Conservation (phyloP, 768 basidiomycete species). For the Lactarius deliciosus region DNA sequence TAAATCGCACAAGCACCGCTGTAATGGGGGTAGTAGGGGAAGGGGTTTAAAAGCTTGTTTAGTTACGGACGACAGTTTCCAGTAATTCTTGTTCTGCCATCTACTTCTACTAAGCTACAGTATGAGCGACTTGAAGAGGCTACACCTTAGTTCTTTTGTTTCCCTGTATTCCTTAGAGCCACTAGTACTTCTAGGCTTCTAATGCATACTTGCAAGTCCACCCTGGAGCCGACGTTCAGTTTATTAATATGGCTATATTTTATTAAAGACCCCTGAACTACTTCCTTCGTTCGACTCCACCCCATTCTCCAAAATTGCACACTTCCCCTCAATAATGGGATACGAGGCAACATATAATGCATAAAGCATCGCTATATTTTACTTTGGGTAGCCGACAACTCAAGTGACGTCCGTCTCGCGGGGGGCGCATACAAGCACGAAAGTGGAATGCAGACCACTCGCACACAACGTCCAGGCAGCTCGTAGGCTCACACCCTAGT, state of each 20-base stretch:
- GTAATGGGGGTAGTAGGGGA: slow-evolving; percentile 11
- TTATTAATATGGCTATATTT: not conserved
- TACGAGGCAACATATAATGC: not conserved
- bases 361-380: slow-evolving; percentile 19
- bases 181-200: slow-evolving; percentile 19
- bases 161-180: slow-evolving; percentile 20
- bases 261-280: not conserved
- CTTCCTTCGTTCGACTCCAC: not conserved
- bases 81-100: slow-evolving; percentile 20
- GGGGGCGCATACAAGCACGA: slow-evolving; percentile 6
- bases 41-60: slow-evolving; percentile 1
- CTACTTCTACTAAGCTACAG: not conserved
- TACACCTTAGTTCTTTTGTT: slow-evolving; percentile 7
- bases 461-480: not conserved
- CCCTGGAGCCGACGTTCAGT: not conserved
- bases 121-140: not conserved
- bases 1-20: slow-evolving; percentile 25
- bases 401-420: slow-evolving; percentile 6
- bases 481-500: slow-evolving; percentile 9
- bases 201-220: slow-evolving; percentile 18
- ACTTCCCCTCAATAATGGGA: not conserved
- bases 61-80: slow-evolving; percentile 4
- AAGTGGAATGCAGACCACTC: not conserved
- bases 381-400: slow-evolving; percentile 13
- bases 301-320: not conserved